Conservation (phyloP, 2,329 filamentous ascomycete genomes). For the Colletotrichum sp. region DNA sequence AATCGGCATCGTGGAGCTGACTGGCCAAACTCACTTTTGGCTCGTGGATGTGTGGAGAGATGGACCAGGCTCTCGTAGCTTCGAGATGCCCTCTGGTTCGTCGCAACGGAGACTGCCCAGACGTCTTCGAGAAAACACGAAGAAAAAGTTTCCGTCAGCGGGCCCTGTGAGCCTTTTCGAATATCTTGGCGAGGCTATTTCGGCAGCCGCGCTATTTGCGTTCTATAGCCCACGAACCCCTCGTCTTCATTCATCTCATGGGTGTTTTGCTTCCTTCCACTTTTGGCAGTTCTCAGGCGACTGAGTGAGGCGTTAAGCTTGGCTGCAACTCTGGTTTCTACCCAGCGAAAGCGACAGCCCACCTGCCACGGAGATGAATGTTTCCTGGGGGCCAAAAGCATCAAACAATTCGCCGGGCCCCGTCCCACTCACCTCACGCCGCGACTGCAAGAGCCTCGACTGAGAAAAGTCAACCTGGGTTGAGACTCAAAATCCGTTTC, state of each 20-base stretch:
- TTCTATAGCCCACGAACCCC: background rate
- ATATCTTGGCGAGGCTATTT: background rate
- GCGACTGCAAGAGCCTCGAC: constrained; percentile 5
- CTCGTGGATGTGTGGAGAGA: constrained; percentile 5
- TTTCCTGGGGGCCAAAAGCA: background rate
- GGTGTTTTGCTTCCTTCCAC: background rate
- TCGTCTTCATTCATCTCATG: background rate
- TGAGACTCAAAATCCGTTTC: constrained; percentile 12
- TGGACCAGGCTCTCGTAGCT: background rate
- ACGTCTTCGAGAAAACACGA: background rate
- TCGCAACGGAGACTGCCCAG: background rate
- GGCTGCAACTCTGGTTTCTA: background rate
- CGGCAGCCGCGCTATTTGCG: background rate
- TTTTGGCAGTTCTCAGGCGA: background rate
- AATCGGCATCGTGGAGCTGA: background rate
- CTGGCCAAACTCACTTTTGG: background rate
- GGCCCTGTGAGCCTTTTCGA: background rate
- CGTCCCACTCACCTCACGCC: constrained; percentile 8
- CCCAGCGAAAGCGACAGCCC: background rate
- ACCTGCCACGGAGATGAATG: background rate
- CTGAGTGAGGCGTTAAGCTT: background rate
- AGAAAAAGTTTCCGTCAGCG: background rate
- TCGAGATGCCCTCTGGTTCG: background rate
- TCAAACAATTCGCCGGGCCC: background rate
- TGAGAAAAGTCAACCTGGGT: background rate